Percentiles rank a stretch among this genome's conserved stretches.
These are phyloP conservation scores for Nakazawaea anatomiae DNA, from an alignment of 805 yeast species.

Conservation along the genomic window DNA sequence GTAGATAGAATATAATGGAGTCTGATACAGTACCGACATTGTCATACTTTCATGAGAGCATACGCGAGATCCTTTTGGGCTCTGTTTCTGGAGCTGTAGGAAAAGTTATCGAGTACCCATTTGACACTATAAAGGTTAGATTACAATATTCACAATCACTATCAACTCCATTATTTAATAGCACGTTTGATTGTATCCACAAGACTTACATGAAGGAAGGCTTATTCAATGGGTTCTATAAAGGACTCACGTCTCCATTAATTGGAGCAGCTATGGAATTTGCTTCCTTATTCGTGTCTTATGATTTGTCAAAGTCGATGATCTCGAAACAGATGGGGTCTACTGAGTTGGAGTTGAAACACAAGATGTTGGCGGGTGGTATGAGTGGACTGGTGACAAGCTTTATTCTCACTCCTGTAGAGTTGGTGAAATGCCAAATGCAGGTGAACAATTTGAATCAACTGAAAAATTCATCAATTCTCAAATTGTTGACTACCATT, in stretches of 20 bases:
- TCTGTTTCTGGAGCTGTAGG: conserved; percentile 77
- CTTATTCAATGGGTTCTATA: conserved; percentile 61
- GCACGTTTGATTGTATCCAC: conserved; percentile 61
- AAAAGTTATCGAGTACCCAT: conserved; percentile 83
- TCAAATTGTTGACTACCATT: conserved; percentile 35
- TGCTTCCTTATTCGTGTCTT: conserved; percentile 70
- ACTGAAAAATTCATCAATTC: conserved; percentile 23
- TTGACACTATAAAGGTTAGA: conserved; percentile 88
- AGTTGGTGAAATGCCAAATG: conserved; percentile 78
- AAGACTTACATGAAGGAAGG: conserved; percentile 69
- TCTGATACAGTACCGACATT: not conserved
- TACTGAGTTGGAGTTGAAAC: conserved; percentile 16
- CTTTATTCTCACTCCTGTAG: conserved; percentile 86
- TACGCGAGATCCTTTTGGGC: conserved; percentile 40
- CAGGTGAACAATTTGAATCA: conserved; percentile 54
- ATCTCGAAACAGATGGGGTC: conserved; percentile 12
- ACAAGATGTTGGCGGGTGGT: conserved; percentile 63
- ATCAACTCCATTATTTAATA: conserved; percentile 38
- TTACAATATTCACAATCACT: conserved; percentile 68
- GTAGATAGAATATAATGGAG: not conserved
- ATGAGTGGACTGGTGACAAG: conserved; percentile 79
- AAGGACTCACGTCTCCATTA: conserved; percentile 75
- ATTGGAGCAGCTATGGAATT: conserved; percentile 89
- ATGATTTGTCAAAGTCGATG: conserved; percentile 39
- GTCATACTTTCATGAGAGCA: conserved; percentile 5